Base-by-base conservation (phyloP, 1,284 basidiomycete genomes). In the Earliella scabrosa region DNA sequence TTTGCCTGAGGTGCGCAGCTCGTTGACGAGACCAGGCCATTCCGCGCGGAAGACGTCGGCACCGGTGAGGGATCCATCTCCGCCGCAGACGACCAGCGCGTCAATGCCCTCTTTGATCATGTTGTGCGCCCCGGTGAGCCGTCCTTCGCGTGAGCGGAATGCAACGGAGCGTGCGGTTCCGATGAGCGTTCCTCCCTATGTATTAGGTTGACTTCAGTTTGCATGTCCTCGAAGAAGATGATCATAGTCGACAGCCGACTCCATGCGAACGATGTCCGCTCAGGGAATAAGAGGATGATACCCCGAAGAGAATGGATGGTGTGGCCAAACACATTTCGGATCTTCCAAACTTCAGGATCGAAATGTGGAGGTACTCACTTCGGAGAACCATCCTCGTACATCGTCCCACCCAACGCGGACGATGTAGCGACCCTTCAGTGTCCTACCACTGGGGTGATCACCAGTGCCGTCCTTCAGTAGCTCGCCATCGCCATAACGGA, bases 401-500 rank as follows among this genome's bases (percentile, higher is more conserved):
- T 99, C 97, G 70, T 99, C 97, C 92, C 97, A 99, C 4, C 97
- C 97, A 3, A 98, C 96, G 58, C 94, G 82, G 43, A 99, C 90
- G 68, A 99, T 98, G 76, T 98, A 96, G 46, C 91, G 82, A 1
- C 95, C 95, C 68, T 91, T 94, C 63, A 98, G 82, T 7, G 86
- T 86, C 56, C 87, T 80, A 10, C 86, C 88, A 32, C 79, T 76
- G 10, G 79, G 73, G 61, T 80, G 81, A 67, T 98, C 97, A 26
- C 92, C 90, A 13, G 95, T 95, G 6, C 97, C 97, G 68, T 98
- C 93, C 65, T 85, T 90, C 50, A 99, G 78, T 34, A 97, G 78
- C 57, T 88, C 86, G 0, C 96, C 97, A 68, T 97, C 95, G 14
- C 97, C 96, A 66, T 97, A 98, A 5, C 92, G 83, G 49, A 93